Conservation (phyloP, 495 filamentous ascomycete species). For the Aspergillus avenaceus region DNA sequence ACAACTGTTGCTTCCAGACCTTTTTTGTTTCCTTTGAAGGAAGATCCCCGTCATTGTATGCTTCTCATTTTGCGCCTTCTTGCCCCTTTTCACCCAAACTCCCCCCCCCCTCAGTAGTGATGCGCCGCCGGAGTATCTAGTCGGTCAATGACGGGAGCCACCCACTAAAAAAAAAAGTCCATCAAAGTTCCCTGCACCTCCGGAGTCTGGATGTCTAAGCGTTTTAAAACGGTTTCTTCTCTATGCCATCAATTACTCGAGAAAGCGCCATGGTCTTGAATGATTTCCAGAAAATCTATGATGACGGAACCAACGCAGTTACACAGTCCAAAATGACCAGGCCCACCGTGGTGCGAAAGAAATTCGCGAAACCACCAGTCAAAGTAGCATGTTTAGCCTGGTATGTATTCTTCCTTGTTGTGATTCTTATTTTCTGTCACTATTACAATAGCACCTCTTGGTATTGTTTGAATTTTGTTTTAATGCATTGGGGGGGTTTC, state of each 20-base stretch:
- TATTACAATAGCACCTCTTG: not conserved
- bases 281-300: slow-evolving; percentile 5
- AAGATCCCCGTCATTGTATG: too few species aligned
- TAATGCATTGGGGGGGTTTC: not conserved
- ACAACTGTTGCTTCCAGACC: not conserved
- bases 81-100: not conserved
- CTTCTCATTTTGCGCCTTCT: not conserved
- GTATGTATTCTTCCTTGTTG: slow-evolving; percentile 33
- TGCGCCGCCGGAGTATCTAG: slow-evolving; percentile 9
- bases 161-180: too few species aligned
- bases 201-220: slow-evolving; percentile 8
- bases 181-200: not conserved
- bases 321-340: slow-evolving; percentile 18
- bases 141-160: slow-evolving; percentile 15
- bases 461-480: not conserved
- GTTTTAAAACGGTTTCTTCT: not conserved
- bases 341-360: slow-evolving; percentile 35
- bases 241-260: not conserved
- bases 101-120: slow-evolving; percentile 8
- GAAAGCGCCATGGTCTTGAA: slow-evolving; percentile 18
- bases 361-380: slow-evolving; percentile 55
- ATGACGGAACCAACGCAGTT: slow-evolving; percentile 15
- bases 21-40: not conserved
- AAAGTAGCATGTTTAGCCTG: slow-evolving; percentile 61
- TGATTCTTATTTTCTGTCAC: not conserved